These are phyloP conservation scores for Oligophagozyma castellii DNA, from an alignment of 1,139 yeast species.

Conservation along the genomic window DNA sequence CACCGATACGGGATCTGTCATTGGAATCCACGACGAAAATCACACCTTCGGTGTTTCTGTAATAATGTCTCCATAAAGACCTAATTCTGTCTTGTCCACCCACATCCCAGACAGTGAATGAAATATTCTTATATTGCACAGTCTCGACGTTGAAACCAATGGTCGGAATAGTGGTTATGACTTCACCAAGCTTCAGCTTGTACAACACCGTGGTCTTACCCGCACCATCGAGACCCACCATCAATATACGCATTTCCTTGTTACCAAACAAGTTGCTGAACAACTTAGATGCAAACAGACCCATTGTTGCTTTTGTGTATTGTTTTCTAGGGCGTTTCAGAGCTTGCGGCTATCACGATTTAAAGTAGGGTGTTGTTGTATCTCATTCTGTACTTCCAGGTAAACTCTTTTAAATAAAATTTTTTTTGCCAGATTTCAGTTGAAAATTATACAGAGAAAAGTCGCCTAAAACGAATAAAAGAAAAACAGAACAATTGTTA, in stretches of 20 bases:
- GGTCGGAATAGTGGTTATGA: conserved; percentile 87
- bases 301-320: no score
- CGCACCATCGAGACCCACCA: conserved; percentile 91
- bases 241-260: conserved; percentile 80
- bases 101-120: conserved; percentile 93
- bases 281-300: conserved; percentile 78
- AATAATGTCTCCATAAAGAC: conserved; percentile 92
- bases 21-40: conserved; percentile 87
- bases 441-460: no score
- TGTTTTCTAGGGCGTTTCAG: no score
- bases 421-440: no score
- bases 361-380: no score
- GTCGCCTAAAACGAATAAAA: no score
- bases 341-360: no score
- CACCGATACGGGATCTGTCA: conserved; percentile 87
- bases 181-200: conserved; percentile 82
- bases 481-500: no score
- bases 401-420: no score
- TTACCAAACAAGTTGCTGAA: conserved; percentile 76
- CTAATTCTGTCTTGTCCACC: conserved; percentile 96
- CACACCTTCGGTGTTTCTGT: conserved; percentile 89
- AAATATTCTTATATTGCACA: conserved; percentile 86
- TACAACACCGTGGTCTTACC: conserved; percentile 86
- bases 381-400: no score
- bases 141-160: conserved; percentile 93